A percentile compares a stretch with the other conserved stretches of the same genome.
Conservation (phyloP, 192 early-diverging fungal genomes). For the Umbelopsis sp. region DNA sequence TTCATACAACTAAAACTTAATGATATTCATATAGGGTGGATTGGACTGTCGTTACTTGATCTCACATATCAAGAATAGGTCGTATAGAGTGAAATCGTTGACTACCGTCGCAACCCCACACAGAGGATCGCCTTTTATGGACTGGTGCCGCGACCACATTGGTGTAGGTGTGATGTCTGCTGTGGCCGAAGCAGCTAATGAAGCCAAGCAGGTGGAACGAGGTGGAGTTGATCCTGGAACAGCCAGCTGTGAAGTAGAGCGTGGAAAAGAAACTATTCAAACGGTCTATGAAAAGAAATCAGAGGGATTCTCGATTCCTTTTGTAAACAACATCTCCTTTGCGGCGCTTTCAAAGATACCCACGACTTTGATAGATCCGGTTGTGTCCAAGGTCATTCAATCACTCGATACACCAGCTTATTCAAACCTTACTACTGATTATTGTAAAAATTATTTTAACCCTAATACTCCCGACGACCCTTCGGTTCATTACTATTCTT, state of each 20-base stretch:
- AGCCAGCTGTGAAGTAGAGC: not conserved
- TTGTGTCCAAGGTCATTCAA: conserved; percentile 55
- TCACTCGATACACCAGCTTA: conserved; percentile 90
- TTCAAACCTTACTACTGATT: conserved; percentile 87
- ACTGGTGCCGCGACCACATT: conserved; percentile 87
- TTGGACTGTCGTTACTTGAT: conserved; percentile 93
- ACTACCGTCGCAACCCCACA: conserved; percentile 96
- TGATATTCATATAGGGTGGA: conserved; percentile 64
- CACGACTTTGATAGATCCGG: conserved; percentile 17
- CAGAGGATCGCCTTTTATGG: conserved; percentile 91
- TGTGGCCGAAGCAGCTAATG: conserved; percentile 17
- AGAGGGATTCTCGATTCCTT: not conserved
- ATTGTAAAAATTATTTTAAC: conserved; percentile 85
- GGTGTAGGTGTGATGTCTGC: conserved; percentile 70
- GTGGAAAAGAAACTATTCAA: not conserved
- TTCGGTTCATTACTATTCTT: conserved; percentile 77
- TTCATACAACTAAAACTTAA: not conserved
- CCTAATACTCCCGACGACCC: conserved; percentile 80
- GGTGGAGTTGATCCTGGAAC: not conserved
- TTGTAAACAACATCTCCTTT: conserved; percentile 4
- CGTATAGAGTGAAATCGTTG: conserved; percentile 76
- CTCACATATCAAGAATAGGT: conserved; percentile 71
- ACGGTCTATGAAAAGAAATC: conserved; percentile 12
- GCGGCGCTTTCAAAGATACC: conserved; percentile 24
- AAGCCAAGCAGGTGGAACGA: conserved; percentile 5